Evolutionary conservation across 148 eudicot genomes (phyloP), one percentile per base, ranked within the genome.

Genomic region (Rhododendron molle): DNA sequence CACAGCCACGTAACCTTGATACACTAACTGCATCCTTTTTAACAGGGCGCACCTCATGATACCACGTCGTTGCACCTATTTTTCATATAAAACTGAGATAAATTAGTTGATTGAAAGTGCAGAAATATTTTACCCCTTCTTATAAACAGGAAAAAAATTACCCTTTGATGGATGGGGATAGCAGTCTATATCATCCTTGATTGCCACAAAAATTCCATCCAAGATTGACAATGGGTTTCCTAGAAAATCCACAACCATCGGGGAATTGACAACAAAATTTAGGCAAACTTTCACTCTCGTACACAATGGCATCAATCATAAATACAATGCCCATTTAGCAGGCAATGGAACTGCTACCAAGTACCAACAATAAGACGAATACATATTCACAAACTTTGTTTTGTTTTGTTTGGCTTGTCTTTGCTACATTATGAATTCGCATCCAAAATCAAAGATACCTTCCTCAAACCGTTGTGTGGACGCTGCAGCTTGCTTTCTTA

Each of bases 151-250:
- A 40, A 5, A 6, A 21, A 20, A 72, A 5, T 38, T 30, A 95
- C 99, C 98, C 81, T 91, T 95, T 13, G 99, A 89, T 20, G 98
- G 98, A 88, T 95, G 86, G 58, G 99, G 98, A 90, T 87, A 95
- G 85, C 95, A 93, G 87, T 97, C 99, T 87, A 97, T 95, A 88
- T 97, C 99, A 89, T 97, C 99, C 90, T 97, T 97, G 88, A 97
- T 93, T 20, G 99, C 98, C 88, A 97, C 86, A 84, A 97, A 95
- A 81, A 91, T 91, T 83, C 99, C 99, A 89, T 97, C 99, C 89
- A 97, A 90, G 81, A 93, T 85, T 73, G 99, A 97, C 86, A 94
- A 80, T 80, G 98, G 93, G 67, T 90, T 91, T 83, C 98, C 99
- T 97, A 93, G 85, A 93, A 50, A 87, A 84, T 60, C 85, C 85